Evolutionary conservation across 2,329 filamentous ascomycete species (phyloP), one percentile per base, ranked within the genome.

Genomic region (Elsinoe arachidis): DNA sequence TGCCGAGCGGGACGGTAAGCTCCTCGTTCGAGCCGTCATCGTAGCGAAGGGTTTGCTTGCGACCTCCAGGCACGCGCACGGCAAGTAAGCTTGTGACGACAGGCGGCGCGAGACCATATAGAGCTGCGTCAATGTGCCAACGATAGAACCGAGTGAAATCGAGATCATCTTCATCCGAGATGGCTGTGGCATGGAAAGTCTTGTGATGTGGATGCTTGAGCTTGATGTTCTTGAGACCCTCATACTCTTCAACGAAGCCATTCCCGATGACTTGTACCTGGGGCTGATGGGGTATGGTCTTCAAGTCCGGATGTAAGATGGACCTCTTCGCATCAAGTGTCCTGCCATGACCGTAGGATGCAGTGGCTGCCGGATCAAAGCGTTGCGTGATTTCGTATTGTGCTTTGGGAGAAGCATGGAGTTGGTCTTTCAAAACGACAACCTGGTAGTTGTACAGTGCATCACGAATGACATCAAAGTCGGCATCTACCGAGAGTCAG

Each of bases 261-360:
- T 91, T 89, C 39, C 87, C 87, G 60, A 91, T 90, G 56, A 90
- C 83, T 66, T 91, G 87, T 1, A 88, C 85, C 68, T 91, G 86
- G 0, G 87, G 86, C 68, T 91, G 87, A 63, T 88, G 84, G 0
- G 87, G 87, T 41, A 91, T 82, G 0, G 87, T 90, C 74, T 90
- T 90, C 15, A 91, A 77, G 64, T 91, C 88, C 0, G 87, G 87
- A 66, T 90, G 86, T 15, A 91, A 78, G 64, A 91, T 83, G 57
- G 73, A 77, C 55, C 77, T 79, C 68, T 83, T 83, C 6, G 77
- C 77, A 63, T 89, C 86, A 49, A 88, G 75, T 0, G 85, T 87
- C 71, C 86, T 88, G 66, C 86, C 87, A 67, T 90, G 87, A 14
- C 87, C 87, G 69, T 91, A 91, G 12, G 78, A 79, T 3, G 54